Percentiles rank a stretch among this genome's conserved stretches.
Evolutionary conservation across 306 rosid species (phyloP).

Genomic region (Vigna trinervia): DNA sequence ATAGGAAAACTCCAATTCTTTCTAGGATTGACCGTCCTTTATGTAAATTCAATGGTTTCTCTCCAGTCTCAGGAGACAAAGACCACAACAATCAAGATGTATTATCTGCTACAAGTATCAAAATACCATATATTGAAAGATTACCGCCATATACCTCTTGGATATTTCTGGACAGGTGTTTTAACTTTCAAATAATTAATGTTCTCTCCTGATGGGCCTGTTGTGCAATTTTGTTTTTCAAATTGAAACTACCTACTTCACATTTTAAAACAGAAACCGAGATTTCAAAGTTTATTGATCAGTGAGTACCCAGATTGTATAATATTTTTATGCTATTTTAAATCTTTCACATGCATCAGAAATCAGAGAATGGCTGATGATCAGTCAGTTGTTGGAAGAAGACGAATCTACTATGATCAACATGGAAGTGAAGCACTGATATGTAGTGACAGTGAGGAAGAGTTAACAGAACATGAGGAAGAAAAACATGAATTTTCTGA

Average conservation of each 20-base stretch:
- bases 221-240: slow-evolving; percentile 30
- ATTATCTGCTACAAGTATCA: slow-evolving; percentile 56
- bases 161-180: slow-evolving; percentile 90
- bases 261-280: slow-evolving; percentile 22
- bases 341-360: slow-evolving; percentile 69
- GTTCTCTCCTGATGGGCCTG: slow-evolving; percentile 11
- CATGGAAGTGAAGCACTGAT: slow-evolving; percentile 91
- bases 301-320: slow-evolving; percentile 38
- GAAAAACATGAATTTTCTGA: slow-evolving; percentile 81
- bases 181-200: slow-evolving; percentile 28
- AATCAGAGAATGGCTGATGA: slow-evolving; percentile 99
- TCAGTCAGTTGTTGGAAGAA: slow-evolving; percentile 95
- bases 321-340: slow-evolving; percentile 54
- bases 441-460: slow-evolving; percentile 98
- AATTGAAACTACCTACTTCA: slow-evolving; percentile 6
- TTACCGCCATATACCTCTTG: slow-evolving; percentile 90
- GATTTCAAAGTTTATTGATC: slow-evolving; percentile 22
- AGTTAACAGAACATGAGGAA: slow-evolving; percentile 78
- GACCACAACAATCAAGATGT: slow-evolving; percentile 62
- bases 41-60: slow-evolving; percentile 64
- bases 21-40: slow-evolving; percentile 70
- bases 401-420: slow-evolving; percentile 89
- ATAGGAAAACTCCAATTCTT: slow-evolving; percentile 57
- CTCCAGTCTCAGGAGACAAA: slow-evolving; percentile 66
- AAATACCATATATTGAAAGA: slow-evolving; percentile 69